Base-by-base conservation (phyloP, 2,329 filamentous ascomycete species). In the Aspergillus sergii region DNA sequence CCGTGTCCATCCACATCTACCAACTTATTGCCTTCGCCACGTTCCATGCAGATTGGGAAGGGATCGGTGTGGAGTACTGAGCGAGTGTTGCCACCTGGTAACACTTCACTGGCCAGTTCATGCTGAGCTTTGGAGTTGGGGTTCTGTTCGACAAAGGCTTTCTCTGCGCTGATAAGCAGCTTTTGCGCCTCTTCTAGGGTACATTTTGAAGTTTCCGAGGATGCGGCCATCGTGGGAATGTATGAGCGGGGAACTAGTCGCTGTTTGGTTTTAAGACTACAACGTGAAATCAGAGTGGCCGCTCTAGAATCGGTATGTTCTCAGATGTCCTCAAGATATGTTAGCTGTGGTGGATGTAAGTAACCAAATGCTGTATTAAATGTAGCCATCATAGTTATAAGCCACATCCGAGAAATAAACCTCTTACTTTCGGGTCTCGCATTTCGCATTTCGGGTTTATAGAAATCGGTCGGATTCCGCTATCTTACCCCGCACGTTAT, bases 81-180 rank as follows among this genome's bases (percentile, higher is more conserved):
- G 56, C 73, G 68, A 12, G 74, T 76, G 48, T 76, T 76, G 19
- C 74, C 74, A n/a, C 74, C 74, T 7, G 73, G 74, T 41, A 75
- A 59, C 26, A 69, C 66, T 19, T 60, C 50, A 46, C 66, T 61
- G 1, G 73, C 71, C 50, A 63, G 45, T 28, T 69, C 21, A 59
- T 75, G 66, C 30, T 64, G 34, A 1, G 14, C 45, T 8, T 60
- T 46, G 3, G 68, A 70, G 11, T 48, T 56, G 0, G 67, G 63
- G 23, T 67, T 60, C 1, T 56, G 53, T 1, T 50, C 12, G 11
- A 48, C 16, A 6, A 51, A 58, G 6, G 5, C 4, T 30, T 28
- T 50, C 16, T 50, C 46, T 3, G 46, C 46, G 14, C 7, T 30
- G 9, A n/a, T 28, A 14, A 50, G 46, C 46, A 50, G 3, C 7